These are phyloP conservation scores for Talinum fruticosum DNA, from an alignment of 148 eudicot species.

Conservation along the genomic window DNA sequence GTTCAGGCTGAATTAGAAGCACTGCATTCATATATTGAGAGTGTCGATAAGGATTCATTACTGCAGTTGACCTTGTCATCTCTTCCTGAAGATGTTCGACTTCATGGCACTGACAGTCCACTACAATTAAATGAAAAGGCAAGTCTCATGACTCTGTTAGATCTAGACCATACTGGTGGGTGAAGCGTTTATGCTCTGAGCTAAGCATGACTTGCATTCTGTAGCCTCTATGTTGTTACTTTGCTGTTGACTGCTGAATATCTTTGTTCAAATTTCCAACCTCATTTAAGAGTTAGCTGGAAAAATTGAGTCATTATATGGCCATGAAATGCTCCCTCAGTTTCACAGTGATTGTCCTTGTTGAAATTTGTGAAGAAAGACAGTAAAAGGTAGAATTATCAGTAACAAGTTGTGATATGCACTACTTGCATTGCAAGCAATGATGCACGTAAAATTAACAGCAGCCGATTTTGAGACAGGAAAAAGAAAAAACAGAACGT, in stretches of 20 bases:
- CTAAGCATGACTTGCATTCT: not conserved
- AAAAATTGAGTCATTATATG: not conserved
- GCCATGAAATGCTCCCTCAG: not conserved
- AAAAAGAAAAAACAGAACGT: not conserved
- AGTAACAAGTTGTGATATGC: not conserved
- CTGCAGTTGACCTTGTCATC: conserved; percentile 73
- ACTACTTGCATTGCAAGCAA: not conserved
- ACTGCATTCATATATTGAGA: conserved; percentile 49
- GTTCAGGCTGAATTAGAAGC: conserved; percentile 73
- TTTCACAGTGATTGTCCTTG: not conserved
- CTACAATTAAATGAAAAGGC: conserved; percentile 74
- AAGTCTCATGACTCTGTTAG: conserved; percentile 24
- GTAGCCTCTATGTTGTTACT: not conserved
- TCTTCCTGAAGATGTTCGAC: conserved; percentile 79
- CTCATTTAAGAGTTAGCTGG: not conserved
- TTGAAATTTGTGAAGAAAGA: not conserved
- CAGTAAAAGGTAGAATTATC: not conserved
- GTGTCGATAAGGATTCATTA: conserved; percentile 66
- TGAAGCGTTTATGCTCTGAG: not conserved
- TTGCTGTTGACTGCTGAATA: not conserved
- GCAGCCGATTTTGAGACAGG: not conserved
- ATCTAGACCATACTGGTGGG: not conserved
- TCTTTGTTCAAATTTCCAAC: not conserved
- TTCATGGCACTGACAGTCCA: conserved; percentile 60
- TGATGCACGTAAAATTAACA: not conserved